phyloP scores from a whole-genome alignment of 495 filamentous ascomycete species.

The Neurospora terricola region DNA sequence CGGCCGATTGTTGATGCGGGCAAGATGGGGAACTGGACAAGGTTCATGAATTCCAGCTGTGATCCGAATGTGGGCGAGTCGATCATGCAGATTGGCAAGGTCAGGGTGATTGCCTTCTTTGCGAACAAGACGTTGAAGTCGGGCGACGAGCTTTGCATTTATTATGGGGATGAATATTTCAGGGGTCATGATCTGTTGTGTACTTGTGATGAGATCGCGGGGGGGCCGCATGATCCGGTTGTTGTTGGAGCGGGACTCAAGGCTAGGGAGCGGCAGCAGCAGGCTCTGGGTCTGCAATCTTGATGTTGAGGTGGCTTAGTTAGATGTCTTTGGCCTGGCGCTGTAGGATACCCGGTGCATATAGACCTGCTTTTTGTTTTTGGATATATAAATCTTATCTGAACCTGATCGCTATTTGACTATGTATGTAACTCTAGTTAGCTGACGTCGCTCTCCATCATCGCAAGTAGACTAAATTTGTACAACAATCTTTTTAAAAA shows the following conservation, averaged over 20 bases:
- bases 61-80: conserved; percentile 5
- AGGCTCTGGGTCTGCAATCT: background rate
- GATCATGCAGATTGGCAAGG: conserved; percentile 2
- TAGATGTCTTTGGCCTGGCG: background rate
- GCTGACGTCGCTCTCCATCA: background rate
- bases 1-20: conserved; percentile 2
- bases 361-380: background rate
- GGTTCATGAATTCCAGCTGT: conserved; percentile 18
- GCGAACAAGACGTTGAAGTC: background rate
- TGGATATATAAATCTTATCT: background rate
- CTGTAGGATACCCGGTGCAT: background rate
- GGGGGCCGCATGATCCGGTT: background rate
- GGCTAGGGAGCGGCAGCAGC: background rate
- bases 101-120: conserved; percentile 6
- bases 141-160: conserved; percentile 11
- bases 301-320: background rate
- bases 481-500: background rate
- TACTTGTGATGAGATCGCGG: background rate
- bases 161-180: conserved; percentile 15
- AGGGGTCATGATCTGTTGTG: background rate
- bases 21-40: conserved; percentile 17
- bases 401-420: background rate
- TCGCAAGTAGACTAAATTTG: background rate
- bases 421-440: background rate
- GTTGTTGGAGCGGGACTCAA: background rate